Percentiles rank a stretch among this genome's conserved stretches.
Conservation (phyloP, 2,329 filamentous ascomycete genomes). For the Waltergamsia citrina region DNA sequence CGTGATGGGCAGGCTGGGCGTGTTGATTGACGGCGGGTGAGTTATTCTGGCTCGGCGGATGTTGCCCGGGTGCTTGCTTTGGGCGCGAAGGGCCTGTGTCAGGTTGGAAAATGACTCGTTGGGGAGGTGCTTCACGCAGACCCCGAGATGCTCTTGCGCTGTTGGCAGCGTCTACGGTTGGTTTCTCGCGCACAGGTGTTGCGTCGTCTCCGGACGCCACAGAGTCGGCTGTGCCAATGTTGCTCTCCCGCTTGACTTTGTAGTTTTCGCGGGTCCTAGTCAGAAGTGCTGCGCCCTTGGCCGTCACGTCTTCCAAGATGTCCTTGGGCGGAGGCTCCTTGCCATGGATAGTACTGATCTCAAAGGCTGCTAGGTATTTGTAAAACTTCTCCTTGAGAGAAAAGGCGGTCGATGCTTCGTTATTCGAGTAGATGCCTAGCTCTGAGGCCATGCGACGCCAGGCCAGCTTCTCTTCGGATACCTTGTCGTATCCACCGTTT, state of each 20-base stretch:
- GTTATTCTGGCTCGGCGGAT: slow-evolving; percentile 1
- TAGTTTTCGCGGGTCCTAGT: slow-evolving; percentile 73
- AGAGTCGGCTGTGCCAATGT: slow-evolving; percentile 44
- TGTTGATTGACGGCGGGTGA: slow-evolving; percentile 4
- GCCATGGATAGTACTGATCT: slow-evolving; percentile 68
- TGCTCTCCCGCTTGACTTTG: slow-evolving; percentile 34
- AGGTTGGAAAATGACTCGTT: slow-evolving; percentile 76
- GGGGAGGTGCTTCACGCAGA: slow-evolving; percentile 73
- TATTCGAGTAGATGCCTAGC: slow-evolving; percentile 64
- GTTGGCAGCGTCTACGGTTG: slow-evolving; percentile 40
- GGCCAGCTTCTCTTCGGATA: slow-evolving; percentile 74
- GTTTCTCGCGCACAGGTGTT: slow-evolving; percentile 45
- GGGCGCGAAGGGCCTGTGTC: slow-evolving; percentile 59
- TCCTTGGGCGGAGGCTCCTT: slow-evolving; percentile 80
- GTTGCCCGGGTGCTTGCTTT: slow-evolving; percentile 13
- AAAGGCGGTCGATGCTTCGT: slow-evolving; percentile 77
- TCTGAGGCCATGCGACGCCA: slow-evolving; percentile 75
- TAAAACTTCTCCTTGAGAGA: slow-evolving; percentile 83
- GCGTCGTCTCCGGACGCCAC: slow-evolving; percentile 52
- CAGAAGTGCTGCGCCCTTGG: slow-evolving; percentile 73
- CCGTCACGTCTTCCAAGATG: slow-evolving; percentile 79
- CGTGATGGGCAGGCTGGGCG: slow-evolving; percentile 16
- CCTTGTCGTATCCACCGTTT: slow-evolving; percentile 77
- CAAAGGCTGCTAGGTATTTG: slow-evolving; percentile 79
- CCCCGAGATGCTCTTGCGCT: slow-evolving; percentile 52